Percentiles rank a stretch among this genome's conserved stretches.
These are phyloP conservation scores for Recurvomyces mirabilis DNA, from an alignment of 495 filamentous ascomycete genomes.

Conservation along the genomic window DNA sequence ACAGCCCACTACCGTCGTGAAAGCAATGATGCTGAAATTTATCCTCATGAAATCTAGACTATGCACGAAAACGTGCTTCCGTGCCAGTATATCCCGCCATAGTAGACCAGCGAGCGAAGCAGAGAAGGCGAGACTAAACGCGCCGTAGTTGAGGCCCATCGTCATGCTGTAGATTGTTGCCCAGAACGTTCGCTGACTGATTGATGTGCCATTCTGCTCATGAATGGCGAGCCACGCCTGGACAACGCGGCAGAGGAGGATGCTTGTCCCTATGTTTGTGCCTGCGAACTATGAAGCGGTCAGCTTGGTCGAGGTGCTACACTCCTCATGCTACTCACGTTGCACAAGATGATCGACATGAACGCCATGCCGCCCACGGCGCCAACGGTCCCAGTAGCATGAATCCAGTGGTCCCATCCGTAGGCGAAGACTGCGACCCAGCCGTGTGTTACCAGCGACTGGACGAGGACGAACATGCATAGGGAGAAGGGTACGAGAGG, in stretches of 20 bases:
- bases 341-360: conserved; percentile 54
- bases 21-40: conserved; percentile 56
- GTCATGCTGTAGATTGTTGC: conserved; percentile 58
- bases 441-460: conserved; percentile 53
- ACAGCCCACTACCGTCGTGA: conserved; percentile 52
- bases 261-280: conserved; percentile 60
- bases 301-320: conserved; percentile 10
- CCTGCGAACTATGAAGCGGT: conserved; percentile 45
- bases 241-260: conserved; percentile 53
- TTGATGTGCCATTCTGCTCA: conserved; percentile 28
- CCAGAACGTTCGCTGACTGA: conserved; percentile 51
- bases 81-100: conserved; percentile 52
- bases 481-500: conserved; percentile 55
- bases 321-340: conserved; percentile 37
- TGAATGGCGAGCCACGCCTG: conserved; percentile 52
- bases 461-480: conserved; percentile 57
- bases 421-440: conserved; percentile 57
- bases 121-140: conserved; percentile 55
- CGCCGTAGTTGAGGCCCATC: conserved; percentile 52
- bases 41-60: conserved; percentile 49
- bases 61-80: conserved; percentile 50
- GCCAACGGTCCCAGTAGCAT: conserved; percentile 51
- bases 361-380: conserved; percentile 57
- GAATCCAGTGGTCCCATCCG: conserved; percentile 58
- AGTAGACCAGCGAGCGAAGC: conserved; percentile 54